Base-by-base conservation (phyloP, 73 alveolate species). In the Paramecium sonneborni region DNA sequence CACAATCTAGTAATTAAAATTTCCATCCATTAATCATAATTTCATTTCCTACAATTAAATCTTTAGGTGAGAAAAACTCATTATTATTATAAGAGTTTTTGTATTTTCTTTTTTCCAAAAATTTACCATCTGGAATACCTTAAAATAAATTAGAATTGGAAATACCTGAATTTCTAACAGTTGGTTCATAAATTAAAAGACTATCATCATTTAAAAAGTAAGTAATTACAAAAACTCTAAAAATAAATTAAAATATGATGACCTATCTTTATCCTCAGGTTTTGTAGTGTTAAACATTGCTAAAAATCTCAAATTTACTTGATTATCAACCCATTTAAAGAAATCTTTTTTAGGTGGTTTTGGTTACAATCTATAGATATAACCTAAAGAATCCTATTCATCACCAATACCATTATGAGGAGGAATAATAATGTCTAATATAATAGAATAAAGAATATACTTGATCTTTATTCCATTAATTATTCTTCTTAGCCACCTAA, bases 391-490 rank as follows among this genome's bases (percentile, higher is more conserved):
- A 92, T 97, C 99, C 76, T 96, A 97, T 96, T 97, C 99, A 89
- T 95, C 96, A 38, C 99, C 99, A 84, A 95, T 94, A 14, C 99
- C 99, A 67, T 98, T 97, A 86, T 98, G 97, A 72, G 99, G 99
- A 11, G 99, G 99, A 76, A 97, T 96, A 20, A 87, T 85, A 23
- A 85, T 85, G 12, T 92, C 96, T 92, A n/a, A 57, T 56, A 15
- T 6, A 37, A 38, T 18, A 67, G 23, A 6, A 72, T 41, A 5
- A 52, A 3, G 4, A 86, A 41, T 21, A 67, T 94, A 93, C 92
- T 79, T 35, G 95, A 94, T 95, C 90, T 93, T 58, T 95, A 96
- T 85, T 94, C 88, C 24, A 94, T 98, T 87, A 92, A 70, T 68
- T 96, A 97, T 76, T 93, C 96, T 57, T 95, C 97, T 72, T 93